Evolutionary conservation across 2,329 filamentous ascomycete genomes (phyloP).

Genomic region (Sclerotinia spermophila): DNA sequence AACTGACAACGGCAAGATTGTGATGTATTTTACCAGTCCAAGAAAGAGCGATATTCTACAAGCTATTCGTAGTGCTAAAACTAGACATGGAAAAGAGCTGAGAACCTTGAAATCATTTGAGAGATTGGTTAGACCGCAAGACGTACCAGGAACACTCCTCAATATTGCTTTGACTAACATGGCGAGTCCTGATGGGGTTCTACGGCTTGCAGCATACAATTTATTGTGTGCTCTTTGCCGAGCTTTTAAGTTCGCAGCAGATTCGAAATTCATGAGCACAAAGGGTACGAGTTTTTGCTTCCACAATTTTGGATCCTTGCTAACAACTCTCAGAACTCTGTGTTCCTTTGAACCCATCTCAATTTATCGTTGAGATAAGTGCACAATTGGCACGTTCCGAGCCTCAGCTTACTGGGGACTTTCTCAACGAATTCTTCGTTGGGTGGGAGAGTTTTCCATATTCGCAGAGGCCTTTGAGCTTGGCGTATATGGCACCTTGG

Average conservation of each 20-base stretch:
- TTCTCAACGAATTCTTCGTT: slow-evolving; percentile 69
- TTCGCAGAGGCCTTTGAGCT: slow-evolving; percentile 62
- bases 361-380: slow-evolving; percentile 64
- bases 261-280: slow-evolving; percentile 57
- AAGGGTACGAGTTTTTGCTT: slow-evolving; percentile 46
- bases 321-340: slow-evolving; percentile 50
- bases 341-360: slow-evolving; percentile 59
- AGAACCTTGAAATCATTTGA: slow-evolving; percentile 59
- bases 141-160: slow-evolving; percentile 65
- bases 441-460: slow-evolving; percentile 68
- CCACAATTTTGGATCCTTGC: slow-evolving; percentile 1
- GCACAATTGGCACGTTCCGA: slow-evolving; percentile 59
- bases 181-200: slow-evolving; percentile 55
- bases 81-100: slow-evolving; percentile 61
- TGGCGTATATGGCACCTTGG: slow-evolving; percentile 70
- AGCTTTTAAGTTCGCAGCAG: slow-evolving; percentile 63
- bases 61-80: slow-evolving; percentile 59
- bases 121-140: slow-evolving; percentile 63
- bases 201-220: slow-evolving; percentile 65
- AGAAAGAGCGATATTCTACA: slow-evolving; percentile 61
- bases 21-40: slow-evolving; percentile 68
- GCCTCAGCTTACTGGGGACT: slow-evolving; percentile 64
- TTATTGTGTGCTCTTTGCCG: slow-evolving; percentile 63
- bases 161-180: slow-evolving; percentile 66
- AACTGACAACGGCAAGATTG: slow-evolving; percentile 65